Conservation (phyloP, 1,139 yeast species). For the Yamadazyma trypodendri region DNA sequence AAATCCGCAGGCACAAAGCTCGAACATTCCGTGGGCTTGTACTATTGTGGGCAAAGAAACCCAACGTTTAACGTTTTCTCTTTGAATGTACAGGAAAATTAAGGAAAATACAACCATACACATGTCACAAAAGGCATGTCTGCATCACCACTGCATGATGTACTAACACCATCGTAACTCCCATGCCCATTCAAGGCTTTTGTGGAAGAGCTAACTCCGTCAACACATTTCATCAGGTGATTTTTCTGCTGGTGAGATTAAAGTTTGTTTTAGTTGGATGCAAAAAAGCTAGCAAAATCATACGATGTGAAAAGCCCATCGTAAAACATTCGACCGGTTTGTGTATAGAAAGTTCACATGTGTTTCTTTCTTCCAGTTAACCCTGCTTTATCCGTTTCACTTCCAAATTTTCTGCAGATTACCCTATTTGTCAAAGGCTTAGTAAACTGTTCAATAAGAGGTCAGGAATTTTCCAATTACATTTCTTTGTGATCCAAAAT, state of each 20-base stretch:
- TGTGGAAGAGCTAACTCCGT: neutral
- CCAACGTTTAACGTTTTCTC: too few relatives aligned
- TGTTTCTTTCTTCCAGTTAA: neutral
- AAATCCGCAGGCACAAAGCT: too few relatives aligned
- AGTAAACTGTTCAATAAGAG: neutral
- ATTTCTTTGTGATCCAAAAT: neutral
- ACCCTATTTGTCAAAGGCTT: neutral
- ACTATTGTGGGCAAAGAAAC: too few relatives aligned
- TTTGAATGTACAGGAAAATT: too few relatives aligned
- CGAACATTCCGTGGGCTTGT: too few relatives aligned
- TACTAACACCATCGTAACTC: neutral
- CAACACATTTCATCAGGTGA: constrained; percentile 2
- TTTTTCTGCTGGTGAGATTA: neutral
- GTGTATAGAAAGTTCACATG: neutral
- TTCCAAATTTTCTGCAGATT: neutral
- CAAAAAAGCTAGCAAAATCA: constrained; percentile 2
- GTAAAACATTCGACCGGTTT: neutral
- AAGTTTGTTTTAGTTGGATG: constrained; percentile 1
- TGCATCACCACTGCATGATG: too few relatives aligned
- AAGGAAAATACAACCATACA: too few relatives aligned
- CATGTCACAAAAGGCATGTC: too few relatives aligned
- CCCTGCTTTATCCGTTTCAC: neutral
- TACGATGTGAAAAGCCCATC: neutral
- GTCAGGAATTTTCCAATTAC: neutral
- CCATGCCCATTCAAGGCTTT: neutral